phyloP scores from a whole-genome alignment of 495 filamentous ascomycete genomes.

The Neurospora sp. region DNA sequence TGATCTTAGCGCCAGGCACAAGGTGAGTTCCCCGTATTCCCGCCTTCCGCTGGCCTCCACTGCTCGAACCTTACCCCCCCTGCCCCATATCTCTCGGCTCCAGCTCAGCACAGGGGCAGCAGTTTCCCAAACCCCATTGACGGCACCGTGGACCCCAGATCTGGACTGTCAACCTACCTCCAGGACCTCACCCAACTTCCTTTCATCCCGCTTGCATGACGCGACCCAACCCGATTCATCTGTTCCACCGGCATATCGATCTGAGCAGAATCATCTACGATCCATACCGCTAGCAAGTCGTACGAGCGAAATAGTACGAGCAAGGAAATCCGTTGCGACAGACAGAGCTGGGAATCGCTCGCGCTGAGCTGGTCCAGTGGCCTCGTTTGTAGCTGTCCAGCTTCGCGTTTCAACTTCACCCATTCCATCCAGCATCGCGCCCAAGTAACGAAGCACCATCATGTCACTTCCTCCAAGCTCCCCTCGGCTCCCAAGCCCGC shows the following conservation, averaged over 20 bases:
- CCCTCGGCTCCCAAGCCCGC: conserved; percentile 78
- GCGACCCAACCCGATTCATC: not conserved
- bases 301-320: not conserved
- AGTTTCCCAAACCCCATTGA: not conserved
- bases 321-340: not conserved
- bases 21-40: not conserved
- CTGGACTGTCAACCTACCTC: not conserved
- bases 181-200: not conserved
- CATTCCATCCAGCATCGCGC: not conserved
- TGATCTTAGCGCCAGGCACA: not conserved
- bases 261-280: not conserved
- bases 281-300: not conserved
- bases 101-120: not conserved
- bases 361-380: not conserved
- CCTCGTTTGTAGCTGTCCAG: not conserved
- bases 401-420: not conserved
- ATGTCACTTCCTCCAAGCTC: conserved; percentile 66
- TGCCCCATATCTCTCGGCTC: not conserved
- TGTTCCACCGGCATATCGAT: not conserved
- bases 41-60: not conserved
- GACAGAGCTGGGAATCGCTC: not conserved
- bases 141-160: not conserved
- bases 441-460: conserved; percentile 2
- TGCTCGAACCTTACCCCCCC: not conserved
- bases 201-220: not conserved